Percentiles rank a stretch among this genome's conserved stretches.
Evolutionary conservation across 805 yeast species (phyloP).

Genomic region (Hanseniaspora taiwanica): DNA sequence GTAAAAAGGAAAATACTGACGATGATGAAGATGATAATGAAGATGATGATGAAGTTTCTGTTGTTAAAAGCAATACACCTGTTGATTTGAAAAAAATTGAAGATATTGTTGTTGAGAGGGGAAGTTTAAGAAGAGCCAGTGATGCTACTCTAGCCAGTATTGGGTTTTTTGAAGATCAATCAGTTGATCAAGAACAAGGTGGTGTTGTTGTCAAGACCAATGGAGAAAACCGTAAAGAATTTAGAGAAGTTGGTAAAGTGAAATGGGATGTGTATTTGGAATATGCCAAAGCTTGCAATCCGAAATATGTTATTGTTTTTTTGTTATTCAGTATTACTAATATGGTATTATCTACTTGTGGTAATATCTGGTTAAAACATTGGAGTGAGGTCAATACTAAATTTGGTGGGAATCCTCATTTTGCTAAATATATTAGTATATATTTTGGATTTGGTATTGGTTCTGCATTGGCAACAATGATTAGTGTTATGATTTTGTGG

Average conservation of each 20-base stretch:
- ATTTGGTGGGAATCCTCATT: constrained; percentile 57
- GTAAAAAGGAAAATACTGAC: constrained; percentile 25
- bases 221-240: constrained; percentile 40
- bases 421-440: constrained; percentile 57
- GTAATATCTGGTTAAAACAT: constrained; percentile 88
- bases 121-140: constrained; percentile 51
- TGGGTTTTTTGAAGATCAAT: constrained; percentile 19
- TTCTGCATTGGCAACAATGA: constrained; percentile 44
- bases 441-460: constrained; percentile 65
- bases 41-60: constrained; percentile 10
- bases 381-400: constrained; percentile 88
- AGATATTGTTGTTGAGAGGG: constrained; percentile 20
- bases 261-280: constrained; percentile 72
- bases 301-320: constrained; percentile 46
- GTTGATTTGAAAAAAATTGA: too few species aligned
- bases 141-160: constrained; percentile 25
- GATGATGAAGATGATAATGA: constrained; percentile 9
- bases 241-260: constrained; percentile 85
- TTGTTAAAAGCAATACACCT: constrained; percentile 17
- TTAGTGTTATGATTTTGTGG: constrained; percentile 62
- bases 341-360: constrained; percentile 47
- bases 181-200: constrained; percentile 27
- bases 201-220: constrained; percentile 5
- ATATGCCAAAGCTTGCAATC: constrained; percentile 82
- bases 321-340: constrained; percentile 42